Conservation (phyloP, 352 stramenopile species). For the Phytophthora hybrid region DNA sequence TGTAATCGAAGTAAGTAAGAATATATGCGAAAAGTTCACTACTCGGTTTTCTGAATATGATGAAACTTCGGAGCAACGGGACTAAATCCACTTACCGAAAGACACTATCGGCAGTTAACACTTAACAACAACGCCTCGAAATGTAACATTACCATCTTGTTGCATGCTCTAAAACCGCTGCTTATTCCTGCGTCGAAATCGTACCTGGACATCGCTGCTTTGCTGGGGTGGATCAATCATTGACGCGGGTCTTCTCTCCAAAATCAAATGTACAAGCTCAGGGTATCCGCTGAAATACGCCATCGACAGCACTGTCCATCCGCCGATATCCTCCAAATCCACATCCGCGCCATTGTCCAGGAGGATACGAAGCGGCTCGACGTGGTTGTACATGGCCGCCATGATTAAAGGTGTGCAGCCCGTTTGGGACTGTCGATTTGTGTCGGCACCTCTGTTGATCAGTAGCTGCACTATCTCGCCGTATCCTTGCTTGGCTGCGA, state of each 20-base stretch:
- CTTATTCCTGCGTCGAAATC: too few relatives aligned
- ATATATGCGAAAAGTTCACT: slow-evolving; percentile 3
- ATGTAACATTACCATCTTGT: too few relatives aligned
- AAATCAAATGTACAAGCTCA: slow-evolving; percentile 1
- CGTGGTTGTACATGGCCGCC: not conserved
- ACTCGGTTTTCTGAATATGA: slow-evolving; percentile 1
- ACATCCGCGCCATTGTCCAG: not conserved
- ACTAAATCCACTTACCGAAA: too few relatives aligned
- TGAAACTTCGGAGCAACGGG: too few relatives aligned
- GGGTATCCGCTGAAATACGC: slow-evolving; percentile 12
- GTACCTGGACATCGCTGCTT: not conserved
- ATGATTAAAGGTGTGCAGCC: slow-evolving; percentile 7
- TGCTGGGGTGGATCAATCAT: not conserved
- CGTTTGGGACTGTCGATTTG: not conserved
- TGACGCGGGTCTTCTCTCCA: not conserved
- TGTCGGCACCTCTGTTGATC: slow-evolving; percentile 1
- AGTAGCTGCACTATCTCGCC: slow-evolving; percentile 5
- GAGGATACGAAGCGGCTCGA: slow-evolving; percentile 4
- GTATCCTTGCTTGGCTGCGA: slow-evolving; percentile 5
- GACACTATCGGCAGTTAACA: too few relatives aligned
- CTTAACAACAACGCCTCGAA: too few relatives aligned
- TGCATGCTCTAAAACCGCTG: too few relatives aligned
- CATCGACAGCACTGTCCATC: slow-evolving; percentile 2
- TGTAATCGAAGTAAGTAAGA: not conserved
- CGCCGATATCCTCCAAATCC: not conserved